A percentile compares a stretch with the other conserved stretches of the same genome.
phyloP scores from a whole-genome alignment of 345 rosid genomes.

The Mallotus nudiflorus region DNA sequence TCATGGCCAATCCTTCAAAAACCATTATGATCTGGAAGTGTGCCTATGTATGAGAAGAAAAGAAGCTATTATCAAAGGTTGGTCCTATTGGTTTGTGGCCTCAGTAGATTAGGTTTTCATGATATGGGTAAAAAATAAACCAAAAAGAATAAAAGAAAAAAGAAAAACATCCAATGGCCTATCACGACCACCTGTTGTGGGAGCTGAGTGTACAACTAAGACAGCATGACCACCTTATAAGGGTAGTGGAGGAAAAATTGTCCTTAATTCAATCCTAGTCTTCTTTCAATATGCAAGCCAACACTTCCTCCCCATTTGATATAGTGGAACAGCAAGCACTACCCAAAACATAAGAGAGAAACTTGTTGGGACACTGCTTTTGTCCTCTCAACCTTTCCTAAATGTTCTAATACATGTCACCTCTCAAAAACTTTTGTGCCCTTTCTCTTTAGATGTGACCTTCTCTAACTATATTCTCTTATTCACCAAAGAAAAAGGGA shows the following conservation, averaged over 20 bases:
- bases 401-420: constrained; percentile 17
- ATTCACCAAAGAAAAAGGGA: constrained; percentile 10
- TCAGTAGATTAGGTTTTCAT: constrained; percentile 38
- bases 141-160: too few species aligned
- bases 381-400: constrained; percentile 14
- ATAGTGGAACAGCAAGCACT: constrained; percentile 46
- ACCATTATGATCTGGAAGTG: constrained; percentile 29
- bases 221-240: constrained; percentile 32
- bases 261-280: constrained; percentile 3
- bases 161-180: constrained; percentile 25
- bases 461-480: constrained; percentile 29
- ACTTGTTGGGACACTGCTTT: constrained; percentile 36
- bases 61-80: constrained; percentile 19
- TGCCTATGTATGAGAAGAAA: constrained; percentile 19
- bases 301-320: constrained; percentile 15
- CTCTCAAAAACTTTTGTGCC: constrained; percentile 15
- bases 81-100: constrained; percentile 30
- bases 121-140: constrained; percentile 9
- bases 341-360: constrained; percentile 28
- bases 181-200: constrained; percentile 55
- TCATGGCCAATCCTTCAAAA: constrained; percentile 13
- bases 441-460: constrained; percentile 37
- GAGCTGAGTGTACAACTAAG: constrained; percentile 61
- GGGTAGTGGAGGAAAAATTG: constrained; percentile 23
- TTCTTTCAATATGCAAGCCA: constrained; percentile 24